phyloP scores from a whole-genome alignment of 2,329 filamentous ascomycete species.

The Colletotrichum siamense region DNA sequence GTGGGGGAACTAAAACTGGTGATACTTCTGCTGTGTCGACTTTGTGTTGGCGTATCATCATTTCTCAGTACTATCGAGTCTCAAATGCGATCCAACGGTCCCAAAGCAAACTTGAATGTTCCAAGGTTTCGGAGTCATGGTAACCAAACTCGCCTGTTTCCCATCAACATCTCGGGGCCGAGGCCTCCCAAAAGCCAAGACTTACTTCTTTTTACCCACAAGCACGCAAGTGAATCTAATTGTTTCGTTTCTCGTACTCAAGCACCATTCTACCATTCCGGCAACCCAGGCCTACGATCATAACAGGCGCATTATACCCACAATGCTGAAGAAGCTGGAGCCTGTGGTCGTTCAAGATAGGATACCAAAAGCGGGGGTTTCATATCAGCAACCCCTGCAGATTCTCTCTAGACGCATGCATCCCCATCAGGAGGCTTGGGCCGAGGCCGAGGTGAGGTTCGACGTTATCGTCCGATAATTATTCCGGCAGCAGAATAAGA shows the following conservation, averaged over 20 bases:
- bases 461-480: background rate
- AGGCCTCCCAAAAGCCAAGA: background rate
- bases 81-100: background rate
- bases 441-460: background rate
- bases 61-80: background rate
- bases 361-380: background rate
- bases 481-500: background rate
- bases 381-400: background rate
- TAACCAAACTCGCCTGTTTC: fast-evolving
- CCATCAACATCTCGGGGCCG: background rate
- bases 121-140: background rate
- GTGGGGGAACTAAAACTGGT: fast-evolving
- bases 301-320: background rate
- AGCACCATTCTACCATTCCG: background rate
- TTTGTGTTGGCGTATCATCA: background rate
- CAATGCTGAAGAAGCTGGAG: background rate
- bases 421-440: background rate
- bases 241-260: background rate
- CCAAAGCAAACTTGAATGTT: background rate
- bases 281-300: background rate
- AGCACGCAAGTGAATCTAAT: background rate
- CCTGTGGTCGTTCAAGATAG: background rate
- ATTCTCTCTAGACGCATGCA: background rate
- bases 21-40: background rate
- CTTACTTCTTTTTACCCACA: fast-evolving